Evolutionary conservation across 768 basidiomycete species (phyloP), one percentile per base, ranked within the genome.

Genomic region (Piloderma croceum): DNA sequence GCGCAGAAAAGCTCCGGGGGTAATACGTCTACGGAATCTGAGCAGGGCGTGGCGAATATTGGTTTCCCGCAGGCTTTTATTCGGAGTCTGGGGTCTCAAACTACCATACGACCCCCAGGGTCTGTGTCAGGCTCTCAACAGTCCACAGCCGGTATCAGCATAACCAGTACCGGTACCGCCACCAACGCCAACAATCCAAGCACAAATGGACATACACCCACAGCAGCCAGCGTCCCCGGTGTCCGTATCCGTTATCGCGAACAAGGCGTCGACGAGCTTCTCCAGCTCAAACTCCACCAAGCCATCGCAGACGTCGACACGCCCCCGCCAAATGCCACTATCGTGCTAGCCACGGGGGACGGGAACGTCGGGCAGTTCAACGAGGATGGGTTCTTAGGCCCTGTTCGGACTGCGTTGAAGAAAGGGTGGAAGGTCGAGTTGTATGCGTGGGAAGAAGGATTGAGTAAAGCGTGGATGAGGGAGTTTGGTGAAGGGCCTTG

Each of bases 371-470:
- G 88, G 5, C 86, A 94, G 57, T 96, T 94, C 58, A 93, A 81
- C 59, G 86, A 90, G 44, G 86, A 91, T 53, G 93, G 93, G 5
- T 98, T 96, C 65, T 59, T 92, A 19, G 90, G 91, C 0, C 85
- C 86, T 32, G 89, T 92, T 10, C 68, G 87, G 42, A 80, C 82
- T 10, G 93, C 93, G 4, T 64, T 97, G 51, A 83, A 80, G 62
- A 77, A 83, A 34, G 93, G 93, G 2, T 98, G 93, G 93, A 74
- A 71, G 42, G 90, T 98, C n/a, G 93, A 98, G 64, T 56, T 97
- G 53, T 92, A 90, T 63, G 86, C 88, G 1, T 98, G 91, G 83
- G 83, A 87, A 54, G 80, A 82, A 34, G 84, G 87, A 2, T 59
- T 90, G 44, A 90, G 89, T 58, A 73, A 77, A 18, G 71, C 81